Conservation (phyloP, 805 yeast genomes). For the Jamesozyma piceae region DNA sequence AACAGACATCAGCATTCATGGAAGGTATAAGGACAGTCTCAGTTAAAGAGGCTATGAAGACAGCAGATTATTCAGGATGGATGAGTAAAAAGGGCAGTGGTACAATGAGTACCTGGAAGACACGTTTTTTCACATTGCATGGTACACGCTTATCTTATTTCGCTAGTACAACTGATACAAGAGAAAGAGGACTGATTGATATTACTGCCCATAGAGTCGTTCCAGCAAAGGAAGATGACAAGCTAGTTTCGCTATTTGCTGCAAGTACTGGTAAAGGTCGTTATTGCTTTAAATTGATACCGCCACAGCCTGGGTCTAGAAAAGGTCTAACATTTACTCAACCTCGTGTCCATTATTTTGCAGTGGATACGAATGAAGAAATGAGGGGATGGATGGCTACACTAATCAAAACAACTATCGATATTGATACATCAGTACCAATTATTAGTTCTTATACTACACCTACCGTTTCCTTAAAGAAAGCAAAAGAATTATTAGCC, state of each 20-base stretch:
- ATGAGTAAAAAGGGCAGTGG: slow-evolving; percentile 86
- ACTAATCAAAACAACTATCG: slow-evolving; percentile 90
- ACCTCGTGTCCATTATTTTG: slow-evolving; percentile 91
- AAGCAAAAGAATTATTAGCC: slow-evolving; percentile 78
- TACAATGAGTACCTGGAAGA: slow-evolving; percentile 85
- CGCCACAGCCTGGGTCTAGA: slow-evolving; percentile 95
- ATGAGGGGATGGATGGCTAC: slow-evolving; percentile 95
- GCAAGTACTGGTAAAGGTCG: slow-evolving; percentile 93
- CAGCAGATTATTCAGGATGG: slow-evolving; percentile 85
- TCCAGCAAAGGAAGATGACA: slow-evolving; percentile 78
- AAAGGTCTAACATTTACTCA: slow-evolving; percentile 94
- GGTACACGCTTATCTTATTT: slow-evolving; percentile 91
- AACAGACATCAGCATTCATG: slow-evolving; percentile 67
- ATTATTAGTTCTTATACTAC: slow-evolving; percentile 87
- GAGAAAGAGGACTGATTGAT: slow-evolving; percentile 89
- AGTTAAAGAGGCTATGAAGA: slow-evolving; percentile 67
- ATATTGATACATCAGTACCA: slow-evolving; percentile 85
- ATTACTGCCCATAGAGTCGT: slow-evolving; percentile 89
- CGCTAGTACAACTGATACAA: slow-evolving; percentile 62
- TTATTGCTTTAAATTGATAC: slow-evolving; percentile 82
- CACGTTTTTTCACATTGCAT: slow-evolving; percentile 73
- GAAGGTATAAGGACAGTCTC: slow-evolving; percentile 77
- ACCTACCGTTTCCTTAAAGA: slow-evolving; percentile 83
- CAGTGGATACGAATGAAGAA: slow-evolving; percentile 83
- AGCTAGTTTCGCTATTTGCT: slow-evolving; percentile 76